Conservation (phyloP, 2,329 filamentous ascomycete species). For the Cladorrhinum sp. region DNA sequence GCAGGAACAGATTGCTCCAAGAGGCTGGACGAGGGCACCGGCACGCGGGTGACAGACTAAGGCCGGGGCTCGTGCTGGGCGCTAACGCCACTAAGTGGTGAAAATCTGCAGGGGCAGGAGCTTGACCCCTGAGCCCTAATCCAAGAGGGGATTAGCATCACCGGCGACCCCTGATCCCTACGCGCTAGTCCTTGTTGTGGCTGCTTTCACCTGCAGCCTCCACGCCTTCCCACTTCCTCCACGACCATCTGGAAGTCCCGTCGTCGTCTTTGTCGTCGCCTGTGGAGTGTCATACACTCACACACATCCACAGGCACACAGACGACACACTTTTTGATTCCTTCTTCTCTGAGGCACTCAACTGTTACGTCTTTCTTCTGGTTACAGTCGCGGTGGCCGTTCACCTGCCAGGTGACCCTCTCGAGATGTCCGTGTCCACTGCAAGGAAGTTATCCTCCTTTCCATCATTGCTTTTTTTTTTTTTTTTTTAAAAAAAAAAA, state of each 20-base stretch:
- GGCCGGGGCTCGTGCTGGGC: slow-evolving; percentile 16
- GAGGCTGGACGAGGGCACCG: slow-evolving; percentile 5
- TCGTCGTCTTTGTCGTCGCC: neutral
- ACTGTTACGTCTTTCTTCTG: neutral
- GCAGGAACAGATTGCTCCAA: slow-evolving; percentile 6
- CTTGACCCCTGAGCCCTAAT: slow-evolving; percentile 13
- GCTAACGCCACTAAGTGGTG: neutral
- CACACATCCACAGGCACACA: neutral
- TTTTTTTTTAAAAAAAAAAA: too few relatives aligned
- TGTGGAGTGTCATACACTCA: neutral
- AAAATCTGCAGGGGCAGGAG: slow-evolving; percentile 16
- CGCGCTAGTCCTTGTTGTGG: neutral
- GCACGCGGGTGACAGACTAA: slow-evolving; percentile 6
- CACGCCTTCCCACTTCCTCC: neutral
- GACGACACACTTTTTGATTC: neutral
- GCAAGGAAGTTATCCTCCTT: too few relatives aligned
- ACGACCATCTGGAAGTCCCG: neutral
- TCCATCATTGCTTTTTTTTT: too few relatives aligned
- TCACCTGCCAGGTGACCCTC: neutral
- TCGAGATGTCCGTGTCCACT: neutral
- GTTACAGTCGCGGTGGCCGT: neutral
- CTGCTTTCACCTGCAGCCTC: slow-evolving; percentile 18
- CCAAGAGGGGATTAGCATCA: slow-evolving; percentile 8
- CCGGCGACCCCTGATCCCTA: neutral
- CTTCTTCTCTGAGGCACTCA: neutral